Evolutionary conservation across 805 yeast species (phyloP).

Genomic region (Nakazawaea laoshanensis): DNA sequence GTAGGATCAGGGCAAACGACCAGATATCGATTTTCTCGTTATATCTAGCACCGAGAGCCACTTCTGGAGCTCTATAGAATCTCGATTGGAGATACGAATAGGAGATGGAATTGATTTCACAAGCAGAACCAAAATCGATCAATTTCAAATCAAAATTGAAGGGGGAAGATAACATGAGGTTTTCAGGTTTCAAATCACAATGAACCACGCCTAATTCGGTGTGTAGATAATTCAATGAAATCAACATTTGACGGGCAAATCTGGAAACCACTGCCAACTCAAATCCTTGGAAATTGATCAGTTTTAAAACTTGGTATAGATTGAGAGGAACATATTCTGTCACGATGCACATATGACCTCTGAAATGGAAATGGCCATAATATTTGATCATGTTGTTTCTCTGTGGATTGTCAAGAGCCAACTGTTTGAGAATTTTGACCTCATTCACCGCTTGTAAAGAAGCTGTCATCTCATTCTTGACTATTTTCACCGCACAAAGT

Average conservation of each 20-base stretch:
- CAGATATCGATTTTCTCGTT: slow-evolving; percentile 60
- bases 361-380: slow-evolving; percentile 63
- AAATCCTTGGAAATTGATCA: slow-evolving; percentile 41
- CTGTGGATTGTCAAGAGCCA: slow-evolving; percentile 25
- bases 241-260: slow-evolving; percentile 47
- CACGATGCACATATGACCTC: slow-evolving; percentile 76
- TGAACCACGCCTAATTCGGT: slow-evolving; percentile 47
- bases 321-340: slow-evolving; percentile 68
- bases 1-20: slow-evolving; percentile 92
- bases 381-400: slow-evolving; percentile 39
- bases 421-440: slow-evolving; percentile 51
- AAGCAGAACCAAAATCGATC: slow-evolving; percentile 76
- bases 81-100: slow-evolving; percentile 54
- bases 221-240: slow-evolving; percentile 56
- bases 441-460: slow-evolving; percentile 73
- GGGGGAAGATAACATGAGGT: slow-evolving; percentile 49
- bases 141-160: slow-evolving; percentile 46
- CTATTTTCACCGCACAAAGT: slow-evolving; percentile 66
- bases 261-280: slow-evolving; percentile 28
- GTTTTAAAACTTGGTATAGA: slow-evolving; percentile 49
- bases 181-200: slow-evolving; percentile 85
- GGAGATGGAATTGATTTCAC: slow-evolving; percentile 32
- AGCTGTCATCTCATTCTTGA: slow-evolving; percentile 67
- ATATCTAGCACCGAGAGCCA: slow-evolving; percentile 58
- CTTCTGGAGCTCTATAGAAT: slow-evolving; percentile 76